Percentiles rank a stretch among this genome's conserved stretches.
These are phyloP conservation scores for Nicotiana tabacum DNA, from an alignment of 257 asterid genomes.

Conservation along the genomic window DNA sequence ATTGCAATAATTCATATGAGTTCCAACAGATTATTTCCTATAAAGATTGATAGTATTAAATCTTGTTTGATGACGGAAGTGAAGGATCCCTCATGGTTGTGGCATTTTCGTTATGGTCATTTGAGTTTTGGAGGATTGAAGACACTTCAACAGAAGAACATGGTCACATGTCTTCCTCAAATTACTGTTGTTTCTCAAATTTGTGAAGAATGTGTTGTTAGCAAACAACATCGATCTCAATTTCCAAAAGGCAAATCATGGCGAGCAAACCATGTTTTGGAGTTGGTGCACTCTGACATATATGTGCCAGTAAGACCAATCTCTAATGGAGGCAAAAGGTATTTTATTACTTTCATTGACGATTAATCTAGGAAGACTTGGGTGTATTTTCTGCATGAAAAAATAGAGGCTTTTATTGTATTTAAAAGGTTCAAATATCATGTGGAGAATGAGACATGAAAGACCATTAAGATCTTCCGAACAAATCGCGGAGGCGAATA, in stretches of 20 bases:
- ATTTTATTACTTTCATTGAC: too few relatives aligned
- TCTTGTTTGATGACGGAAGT: too few relatives aligned
- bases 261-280: neutral
- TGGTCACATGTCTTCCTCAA: neutral
- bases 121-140: neutral
- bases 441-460: neutral
- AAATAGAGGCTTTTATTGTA: neutral
- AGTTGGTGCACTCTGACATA: slow-evolving; percentile 2
- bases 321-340: too few relatives aligned
- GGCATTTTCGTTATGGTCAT: neutral
- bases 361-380: too few relatives aligned
- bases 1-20: too few relatives aligned
- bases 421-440: neutral
- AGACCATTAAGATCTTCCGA: neutral
- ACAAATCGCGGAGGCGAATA: neutral
- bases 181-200: neutral
- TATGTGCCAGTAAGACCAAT: neutral
- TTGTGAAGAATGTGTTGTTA: neutral
- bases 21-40: too few relatives aligned
- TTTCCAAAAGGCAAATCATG: neutral
- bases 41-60: too few relatives aligned
- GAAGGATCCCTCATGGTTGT: too few relatives aligned
- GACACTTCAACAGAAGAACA: neutral
- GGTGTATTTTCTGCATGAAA: neutral
- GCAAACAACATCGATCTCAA: neutral